Evolutionary conservation across 228 moss, liverwort and hornwort species (phyloP).

Genomic region (Sphagnum fallax): DNA sequence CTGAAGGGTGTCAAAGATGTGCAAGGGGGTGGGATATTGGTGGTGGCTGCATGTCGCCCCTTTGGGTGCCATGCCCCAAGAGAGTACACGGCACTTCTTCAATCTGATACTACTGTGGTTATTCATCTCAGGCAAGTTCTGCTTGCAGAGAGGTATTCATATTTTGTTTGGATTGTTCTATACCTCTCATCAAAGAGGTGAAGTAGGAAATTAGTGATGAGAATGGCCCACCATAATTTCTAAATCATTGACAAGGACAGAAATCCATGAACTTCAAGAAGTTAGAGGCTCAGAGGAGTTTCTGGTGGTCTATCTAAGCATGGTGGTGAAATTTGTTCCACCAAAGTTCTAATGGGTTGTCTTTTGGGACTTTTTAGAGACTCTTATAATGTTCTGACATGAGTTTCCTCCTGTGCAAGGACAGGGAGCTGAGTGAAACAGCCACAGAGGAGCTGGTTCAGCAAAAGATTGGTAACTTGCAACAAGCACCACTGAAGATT

Average conservation of each 20-base stretch:
- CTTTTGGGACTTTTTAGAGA: too few species aligned
- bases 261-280: too few species aligned
- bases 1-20: constrained; percentile 19
- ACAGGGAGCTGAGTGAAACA: constrained; percentile 31
- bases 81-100: constrained; percentile 22
- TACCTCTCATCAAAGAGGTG: too few species aligned
- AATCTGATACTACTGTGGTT: constrained; percentile 20
- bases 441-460: constrained; percentile 29
- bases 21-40: constrained; percentile 22
- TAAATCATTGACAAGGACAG: too few species aligned
- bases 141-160: not conserved
- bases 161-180: not conserved
- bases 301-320: too few species aligned
- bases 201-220: too few species aligned
- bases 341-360: too few species aligned
- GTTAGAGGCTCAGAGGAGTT: too few species aligned
- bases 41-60: constrained; percentile 35
- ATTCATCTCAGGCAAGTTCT: constrained; percentile 25
- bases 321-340: too few species aligned
- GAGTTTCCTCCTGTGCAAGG: not conserved
- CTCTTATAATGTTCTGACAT: too few species aligned
- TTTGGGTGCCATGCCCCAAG: constrained; percentile 39
- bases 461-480: constrained; percentile 19
- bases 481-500: constrained; percentile 11
- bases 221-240: too few species aligned